Evolutionary conservation across 75 land plant genomes (phyloP).

Genomic region (Sequoia sempervirens): DNA sequence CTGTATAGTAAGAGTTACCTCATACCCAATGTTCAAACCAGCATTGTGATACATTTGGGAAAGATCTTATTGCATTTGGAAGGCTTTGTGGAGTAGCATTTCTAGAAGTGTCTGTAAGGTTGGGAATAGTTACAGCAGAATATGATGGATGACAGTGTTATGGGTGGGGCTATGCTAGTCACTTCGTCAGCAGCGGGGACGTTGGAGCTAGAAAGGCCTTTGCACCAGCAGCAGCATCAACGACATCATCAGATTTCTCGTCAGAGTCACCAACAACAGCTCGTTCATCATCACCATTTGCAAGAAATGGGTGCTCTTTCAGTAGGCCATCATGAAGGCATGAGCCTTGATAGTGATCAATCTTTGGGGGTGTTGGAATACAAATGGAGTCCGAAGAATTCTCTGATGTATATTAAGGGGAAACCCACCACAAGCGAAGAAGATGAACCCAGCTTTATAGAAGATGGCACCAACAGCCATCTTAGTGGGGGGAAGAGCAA

Average conservation of each 20-base stretch:
- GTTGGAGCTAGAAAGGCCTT: neutral
- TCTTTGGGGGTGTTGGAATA: neutral
- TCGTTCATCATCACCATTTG: neutral
- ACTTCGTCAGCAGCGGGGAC: neutral
- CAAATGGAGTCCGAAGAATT: neutral
- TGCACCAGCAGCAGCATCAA: conserved; percentile 5
- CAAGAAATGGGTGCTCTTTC: neutral
- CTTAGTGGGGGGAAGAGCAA: conserved; percentile 28
- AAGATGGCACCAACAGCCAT: conserved; percentile 13
- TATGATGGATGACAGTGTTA: conserved; percentile 5
- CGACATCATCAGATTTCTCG: conserved; percentile 4
- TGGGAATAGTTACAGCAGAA: neutral
- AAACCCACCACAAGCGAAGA: conserved; percentile 17
- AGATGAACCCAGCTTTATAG: conserved; percentile 13
- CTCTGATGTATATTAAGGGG: neutral
- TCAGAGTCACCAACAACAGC: neutral
- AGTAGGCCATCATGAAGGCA: neutral
- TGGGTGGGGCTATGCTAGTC: neutral
- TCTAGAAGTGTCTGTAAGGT: too few relatives aligned
- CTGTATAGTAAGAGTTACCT: neutral
- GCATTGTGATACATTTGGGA: neutral
- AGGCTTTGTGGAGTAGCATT: neutral
- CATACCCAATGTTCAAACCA: neutral
- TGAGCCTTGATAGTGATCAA: neutral
- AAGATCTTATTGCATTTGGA: neutral